A percentile compares a stretch with the other conserved stretches of the same genome.
These are phyloP conservation scores for Phyllostachys edulis DNA, from an alignment of 176 grass and related monocot genomes.

Conservation along the genomic window DNA sequence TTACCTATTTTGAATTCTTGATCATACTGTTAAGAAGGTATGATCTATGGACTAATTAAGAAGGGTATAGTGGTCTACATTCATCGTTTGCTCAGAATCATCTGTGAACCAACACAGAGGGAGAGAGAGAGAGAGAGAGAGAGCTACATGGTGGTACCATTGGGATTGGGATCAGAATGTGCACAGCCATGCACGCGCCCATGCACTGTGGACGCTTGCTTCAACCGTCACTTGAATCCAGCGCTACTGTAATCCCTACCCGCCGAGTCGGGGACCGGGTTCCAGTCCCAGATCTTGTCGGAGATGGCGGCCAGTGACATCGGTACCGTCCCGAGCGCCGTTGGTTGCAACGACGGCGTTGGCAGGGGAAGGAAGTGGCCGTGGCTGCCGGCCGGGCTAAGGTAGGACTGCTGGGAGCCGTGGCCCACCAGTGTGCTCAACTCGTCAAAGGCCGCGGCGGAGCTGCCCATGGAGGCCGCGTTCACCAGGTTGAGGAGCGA, in stretches of 20 bases:
- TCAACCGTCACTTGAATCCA: conserved; percentile 62
- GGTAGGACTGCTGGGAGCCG: conserved; percentile 12
- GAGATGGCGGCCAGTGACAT: conserved; percentile 58
- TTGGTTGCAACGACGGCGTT: conserved; percentile 17
- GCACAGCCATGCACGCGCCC: conserved; percentile 10
- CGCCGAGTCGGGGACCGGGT: conserved; percentile 45
- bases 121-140: not conserved
- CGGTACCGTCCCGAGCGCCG: conserved; percentile 44
- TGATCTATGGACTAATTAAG: conserved; percentile 28
- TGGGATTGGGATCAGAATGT: not conserved
- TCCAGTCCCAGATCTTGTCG: conserved; percentile 98
- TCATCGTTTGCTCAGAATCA: conserved; percentile 37
- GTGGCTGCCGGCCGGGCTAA: conserved; percentile 7
- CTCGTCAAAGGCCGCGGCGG: conserved; percentile 56
- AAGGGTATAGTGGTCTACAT: conserved; percentile 29
- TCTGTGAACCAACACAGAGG: not conserved
- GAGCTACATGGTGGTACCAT: conserved; percentile 22
- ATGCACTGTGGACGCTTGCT: conserved; percentile 18
- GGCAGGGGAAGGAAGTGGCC: conserved; percentile 44
- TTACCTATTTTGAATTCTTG: conserved; percentile 31
- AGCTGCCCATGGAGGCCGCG: conserved; percentile 50
- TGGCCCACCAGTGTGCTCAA: conserved; percentile 65
- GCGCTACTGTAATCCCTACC: conserved; percentile 50
- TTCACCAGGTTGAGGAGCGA: conserved; percentile 61
- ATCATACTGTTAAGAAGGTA: conserved; percentile 27